Percentiles rank a stretch among this genome's conserved stretches.
Evolutionary conservation across 106 monocot genomes (phyloP).

Genomic region (Xerophyta viscosa): DNA sequence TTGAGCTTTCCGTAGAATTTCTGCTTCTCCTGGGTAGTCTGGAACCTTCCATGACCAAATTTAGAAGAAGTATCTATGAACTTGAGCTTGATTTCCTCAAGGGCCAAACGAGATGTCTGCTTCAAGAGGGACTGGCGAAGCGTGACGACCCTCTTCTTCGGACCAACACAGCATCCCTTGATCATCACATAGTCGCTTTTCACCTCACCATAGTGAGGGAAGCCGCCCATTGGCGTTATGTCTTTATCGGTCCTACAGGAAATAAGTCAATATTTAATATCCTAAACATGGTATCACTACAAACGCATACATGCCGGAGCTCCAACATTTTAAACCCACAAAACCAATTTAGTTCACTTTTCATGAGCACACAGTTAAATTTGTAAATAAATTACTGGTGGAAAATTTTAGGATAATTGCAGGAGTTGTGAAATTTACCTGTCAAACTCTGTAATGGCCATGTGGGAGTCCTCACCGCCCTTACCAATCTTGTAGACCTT

Average conservation of each 20-base stretch:
- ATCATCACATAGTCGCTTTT: slow-evolving; percentile 46
- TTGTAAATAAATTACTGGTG: too few relatives aligned
- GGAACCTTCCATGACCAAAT: slow-evolving; percentile 54
- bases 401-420: too few relatives aligned
- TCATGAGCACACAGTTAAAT: too few relatives aligned
- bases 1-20: slow-evolving; percentile 11
- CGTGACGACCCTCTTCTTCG: slow-evolving; percentile 48
- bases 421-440: slow-evolving; percentile 20
- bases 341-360: too few relatives aligned
- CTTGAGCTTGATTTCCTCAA: slow-evolving; percentile 64
- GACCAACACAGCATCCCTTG: slow-evolving; percentile 69
- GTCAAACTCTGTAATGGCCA: slow-evolving; percentile 34
- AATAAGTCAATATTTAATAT: too few relatives aligned
- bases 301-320: too few relatives aligned
- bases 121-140: slow-evolving; percentile 43
- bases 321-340: too few relatives aligned
- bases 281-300: too few relatives aligned
- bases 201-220: slow-evolving; percentile 38
- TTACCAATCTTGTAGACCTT: too few relatives aligned
- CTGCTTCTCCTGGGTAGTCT: too few relatives aligned
- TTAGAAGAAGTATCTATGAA: slow-evolving; percentile 67
- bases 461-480: slow-evolving; percentile 24
- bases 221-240: slow-evolving; percentile 36
- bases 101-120: slow-evolving; percentile 42
- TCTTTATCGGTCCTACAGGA: slow-evolving; percentile 36